These are phyloP conservation scores for Colletotrichum sp. DNA, from an alignment of 2,329 filamentous ascomycete genomes.

Conservation along the genomic window DNA sequence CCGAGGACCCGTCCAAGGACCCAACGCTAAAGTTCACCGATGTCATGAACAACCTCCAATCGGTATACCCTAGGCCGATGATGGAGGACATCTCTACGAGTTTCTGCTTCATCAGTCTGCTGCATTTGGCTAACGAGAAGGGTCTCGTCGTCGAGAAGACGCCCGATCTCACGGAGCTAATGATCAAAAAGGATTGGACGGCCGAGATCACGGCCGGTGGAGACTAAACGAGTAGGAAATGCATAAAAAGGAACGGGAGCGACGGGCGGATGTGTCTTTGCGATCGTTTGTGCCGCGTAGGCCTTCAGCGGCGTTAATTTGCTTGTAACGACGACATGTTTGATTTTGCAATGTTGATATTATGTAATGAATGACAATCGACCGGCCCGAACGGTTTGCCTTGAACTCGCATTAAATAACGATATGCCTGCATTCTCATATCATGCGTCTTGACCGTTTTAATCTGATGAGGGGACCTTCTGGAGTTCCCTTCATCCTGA, in stretches of 20 bases:
- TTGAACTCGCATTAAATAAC: background rate
- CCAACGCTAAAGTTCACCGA: constrained; percentile 80
- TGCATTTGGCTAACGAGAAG: constrained; percentile 93
- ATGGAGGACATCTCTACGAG: constrained; percentile 96
- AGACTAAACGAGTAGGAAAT: constrained; percentile 25
- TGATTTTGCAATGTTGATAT: background rate
- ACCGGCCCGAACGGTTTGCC: background rate
- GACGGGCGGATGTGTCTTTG: background rate
- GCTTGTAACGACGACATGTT: constrained; percentile 11
- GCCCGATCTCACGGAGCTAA: constrained; percentile 61
- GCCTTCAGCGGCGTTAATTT: background rate
- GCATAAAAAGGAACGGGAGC: background rate
- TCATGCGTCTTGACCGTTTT: background rate
- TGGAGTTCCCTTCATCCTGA: background rate
- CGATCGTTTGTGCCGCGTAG: background rate
- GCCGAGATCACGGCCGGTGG: constrained; percentile 58
- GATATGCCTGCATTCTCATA: background rate
- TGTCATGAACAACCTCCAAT: constrained; percentile 87
- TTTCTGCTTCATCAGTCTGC: constrained; percentile 88
- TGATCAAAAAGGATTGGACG: constrained; percentile 66
- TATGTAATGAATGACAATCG: background rate
- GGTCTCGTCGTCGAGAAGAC: constrained; percentile 77
- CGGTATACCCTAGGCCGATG: constrained; percentile 82
- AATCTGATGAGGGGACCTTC: background rate
- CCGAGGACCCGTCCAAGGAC: constrained; percentile 43